Percentiles rank a stretch among this genome's conserved stretches.
Conservation (phyloP, 768 basidiomycete species). For the Podaxis sp. region DNA sequence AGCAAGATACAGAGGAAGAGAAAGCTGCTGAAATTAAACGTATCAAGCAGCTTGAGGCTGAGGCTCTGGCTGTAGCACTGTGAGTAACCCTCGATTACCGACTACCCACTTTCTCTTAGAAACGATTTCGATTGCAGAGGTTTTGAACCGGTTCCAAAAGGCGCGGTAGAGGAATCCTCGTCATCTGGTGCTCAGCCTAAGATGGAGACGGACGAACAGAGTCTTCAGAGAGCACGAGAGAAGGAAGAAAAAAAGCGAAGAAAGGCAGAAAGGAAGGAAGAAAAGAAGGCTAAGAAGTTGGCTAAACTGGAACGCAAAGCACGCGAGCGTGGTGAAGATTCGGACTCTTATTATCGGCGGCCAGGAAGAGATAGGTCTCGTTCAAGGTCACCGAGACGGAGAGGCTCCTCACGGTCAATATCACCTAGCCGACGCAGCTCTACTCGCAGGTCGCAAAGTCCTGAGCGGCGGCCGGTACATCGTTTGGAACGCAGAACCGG, state of each 20-base stretch:
- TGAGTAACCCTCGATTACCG: constrained; percentile 23
- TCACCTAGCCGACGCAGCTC: constrained; percentile 25
- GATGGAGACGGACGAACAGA: constrained; percentile 25
- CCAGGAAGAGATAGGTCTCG: constrained; percentile 27
- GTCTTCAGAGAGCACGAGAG: constrained; percentile 25
- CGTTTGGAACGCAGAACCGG: constrained; percentile 7
- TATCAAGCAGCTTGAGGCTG: constrained; percentile 87
- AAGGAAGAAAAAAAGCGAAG: constrained; percentile 47
- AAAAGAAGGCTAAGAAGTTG: constrained; percentile 57
- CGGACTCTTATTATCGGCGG: constrained; percentile 23
- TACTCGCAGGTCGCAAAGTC: constrained; percentile 9
- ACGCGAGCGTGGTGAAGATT: constrained; percentile 17
- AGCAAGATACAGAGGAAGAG: constrained; percentile 39
- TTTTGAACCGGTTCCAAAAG: constrained; percentile 59
- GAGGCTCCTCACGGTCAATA: constrained; percentile 9
- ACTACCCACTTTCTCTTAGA: background rate
- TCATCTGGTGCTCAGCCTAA: constrained; percentile 22
- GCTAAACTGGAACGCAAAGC: constrained; percentile 14
- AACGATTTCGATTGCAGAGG: constrained; percentile 46
- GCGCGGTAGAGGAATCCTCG: constrained; percentile 23
- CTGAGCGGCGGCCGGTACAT: constrained; percentile 6
- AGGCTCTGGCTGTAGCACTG: constrained; percentile 82
- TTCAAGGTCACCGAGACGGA: constrained; percentile 28
- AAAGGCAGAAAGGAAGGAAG: constrained; percentile 59
- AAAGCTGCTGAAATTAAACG: constrained; percentile 72